Percentiles rank a stretch among this genome's conserved stretches.
phyloP scores from a whole-genome alignment of 2,329 filamentous ascomycete species.

The Coniella lustricola region DNA sequence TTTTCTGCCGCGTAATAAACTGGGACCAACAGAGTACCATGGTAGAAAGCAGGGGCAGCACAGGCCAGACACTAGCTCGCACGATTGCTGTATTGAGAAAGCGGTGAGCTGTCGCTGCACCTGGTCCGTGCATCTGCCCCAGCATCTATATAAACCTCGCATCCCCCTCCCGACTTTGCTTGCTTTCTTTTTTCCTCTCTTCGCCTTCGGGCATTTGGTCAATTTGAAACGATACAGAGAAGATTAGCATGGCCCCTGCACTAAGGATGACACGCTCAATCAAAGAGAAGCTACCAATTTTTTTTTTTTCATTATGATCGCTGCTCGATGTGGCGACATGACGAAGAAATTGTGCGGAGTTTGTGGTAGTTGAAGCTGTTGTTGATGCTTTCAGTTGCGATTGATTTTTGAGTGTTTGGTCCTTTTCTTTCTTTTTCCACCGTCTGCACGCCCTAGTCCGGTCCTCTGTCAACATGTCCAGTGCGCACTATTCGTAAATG shows the following conservation, averaged over 20 bases:
- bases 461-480: neutral
- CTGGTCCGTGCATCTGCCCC: neutral
- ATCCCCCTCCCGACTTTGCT: neutral
- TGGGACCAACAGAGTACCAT: too few species aligned
- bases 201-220: constrained; percentile 1
- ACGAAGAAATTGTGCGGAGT: too few species aligned
- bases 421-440: neutral
- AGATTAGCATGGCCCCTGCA: constrained; percentile 69
- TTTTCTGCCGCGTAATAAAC: constrained; percentile 1
- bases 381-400: neutral
- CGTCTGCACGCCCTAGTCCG: neutral
- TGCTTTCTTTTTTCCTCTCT: neutral
- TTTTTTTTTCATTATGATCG: neutral
- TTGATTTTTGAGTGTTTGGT: neutral
- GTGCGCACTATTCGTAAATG: too few species aligned
- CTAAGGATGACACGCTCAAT: constrained; percentile 82
- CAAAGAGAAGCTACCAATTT: neutral
- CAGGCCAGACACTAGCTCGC: too few species aligned
- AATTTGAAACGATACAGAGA: neutral
- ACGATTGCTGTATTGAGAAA: neutral
- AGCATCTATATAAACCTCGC: neutral
- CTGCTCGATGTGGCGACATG: neutral
- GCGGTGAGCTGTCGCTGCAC: neutral
- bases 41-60: too few species aligned
- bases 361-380: too few species aligned